Base-by-base conservation (phyloP, 306 rosid species). In the Corylus americana region DNA sequence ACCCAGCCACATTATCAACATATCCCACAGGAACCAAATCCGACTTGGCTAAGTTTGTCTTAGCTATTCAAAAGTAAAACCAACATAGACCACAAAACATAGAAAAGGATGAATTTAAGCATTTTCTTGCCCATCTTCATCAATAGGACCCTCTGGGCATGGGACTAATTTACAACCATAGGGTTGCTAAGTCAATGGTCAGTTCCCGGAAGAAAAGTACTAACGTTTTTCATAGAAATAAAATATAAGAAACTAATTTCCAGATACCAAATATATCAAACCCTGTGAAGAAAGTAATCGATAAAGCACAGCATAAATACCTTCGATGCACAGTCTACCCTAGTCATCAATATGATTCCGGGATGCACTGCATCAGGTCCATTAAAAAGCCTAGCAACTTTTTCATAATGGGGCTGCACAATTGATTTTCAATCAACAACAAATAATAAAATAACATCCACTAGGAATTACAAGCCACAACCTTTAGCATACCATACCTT, bases 361-460 rank as follows among this genome's bases (percentile, higher is more conserved):
- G 99, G 99, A 85, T 95, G 93, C 75, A 91, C 98, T 62, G 98
- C 98, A 79, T 86, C 87, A 11, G 96, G 94, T 79, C 99, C 99
- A 85, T 93, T 95, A 81, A 95, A 95, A 84, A 95, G 92, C 92
- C 92, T 91, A 1, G 99, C 99, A 42, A 95, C 98, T 86, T 86
- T 95, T 84, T 95, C 99, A 51, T 91, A 95, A 37, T 95, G 97
- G 49, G 97, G 96, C 99, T 95, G 90, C 86, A 80, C 18, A 76
- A 62, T 70, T 50, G 27, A 75, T 22, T 39, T 67, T 64, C 45
- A 55, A 81, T 79, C 69, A 79, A 37, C 53, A 59, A 22, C 25
- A 61, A 72, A 55, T 25, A 10, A 22, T 74, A 71, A 74, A 58
- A 55, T 20, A 70, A 45, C 25, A 17, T 8, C 0, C 17, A 67